Evolutionary conservation across 2,329 filamentous ascomycete genomes (phyloP).

Genomic region (Lasiodiplodia sp.): DNA sequence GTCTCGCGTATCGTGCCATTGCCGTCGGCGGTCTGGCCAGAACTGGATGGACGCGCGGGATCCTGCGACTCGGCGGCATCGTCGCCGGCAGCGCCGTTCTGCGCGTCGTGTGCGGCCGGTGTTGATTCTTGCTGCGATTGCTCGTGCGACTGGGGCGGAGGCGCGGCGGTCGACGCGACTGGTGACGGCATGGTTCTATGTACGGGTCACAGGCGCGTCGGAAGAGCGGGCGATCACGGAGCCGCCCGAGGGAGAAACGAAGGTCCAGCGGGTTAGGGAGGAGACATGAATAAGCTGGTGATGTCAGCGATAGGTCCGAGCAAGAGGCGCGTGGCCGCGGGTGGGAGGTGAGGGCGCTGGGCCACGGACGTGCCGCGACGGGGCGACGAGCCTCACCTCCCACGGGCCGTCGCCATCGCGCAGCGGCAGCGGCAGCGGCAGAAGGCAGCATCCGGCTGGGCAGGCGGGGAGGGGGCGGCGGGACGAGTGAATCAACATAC

Average conservation of each 20-base stretch:
- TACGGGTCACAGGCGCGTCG: constrained; percentile 31
- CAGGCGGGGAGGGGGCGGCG: constrained; percentile 23
- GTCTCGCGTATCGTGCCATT: constrained; percentile 62
- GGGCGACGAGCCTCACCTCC: constrained; percentile 14
- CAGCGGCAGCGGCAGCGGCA: background rate
- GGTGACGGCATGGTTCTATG: constrained; percentile 45
- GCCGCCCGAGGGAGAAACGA: constrained; percentile 37
- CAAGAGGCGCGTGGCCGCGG: constrained; percentile 36
- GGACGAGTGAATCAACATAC: constrained; percentile 42
- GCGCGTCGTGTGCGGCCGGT: constrained; percentile 40
- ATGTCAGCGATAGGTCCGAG: constrained; percentile 39
- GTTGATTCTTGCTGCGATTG: constrained; percentile 35
- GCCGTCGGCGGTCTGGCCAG: constrained; percentile 40
- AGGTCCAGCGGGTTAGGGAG: constrained; percentile 34
- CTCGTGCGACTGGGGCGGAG: constrained; percentile 38
- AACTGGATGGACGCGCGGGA: constrained; percentile 38
- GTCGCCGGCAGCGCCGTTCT: constrained; percentile 42
- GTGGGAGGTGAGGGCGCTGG: constrained; percentile 30
- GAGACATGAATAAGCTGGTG: constrained; percentile 39
- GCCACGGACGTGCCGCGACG: constrained; percentile 23
- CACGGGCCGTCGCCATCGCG: constrained; percentile 24
- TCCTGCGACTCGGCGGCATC: constrained; percentile 45
- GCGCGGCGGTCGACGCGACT: constrained; percentile 34
- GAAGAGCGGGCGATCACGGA: constrained; percentile 40
- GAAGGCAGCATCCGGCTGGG: background rate